These are phyloP conservation scores for Rutstroemia sp. DNA, from an alignment of 2,329 filamentous ascomycete species.

Conservation along the genomic window DNA sequence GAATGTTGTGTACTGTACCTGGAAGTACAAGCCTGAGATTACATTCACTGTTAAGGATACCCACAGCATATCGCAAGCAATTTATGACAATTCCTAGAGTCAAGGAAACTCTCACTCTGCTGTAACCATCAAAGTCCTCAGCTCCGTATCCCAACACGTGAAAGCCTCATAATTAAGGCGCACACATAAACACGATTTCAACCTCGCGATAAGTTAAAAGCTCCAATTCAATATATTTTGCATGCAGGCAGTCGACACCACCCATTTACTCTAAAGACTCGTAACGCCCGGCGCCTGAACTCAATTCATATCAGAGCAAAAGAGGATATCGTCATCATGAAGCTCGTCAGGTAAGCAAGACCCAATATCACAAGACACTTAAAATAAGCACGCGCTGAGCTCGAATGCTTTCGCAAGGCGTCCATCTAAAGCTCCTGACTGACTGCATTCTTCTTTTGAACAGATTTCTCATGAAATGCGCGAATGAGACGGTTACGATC, in stretches of 20 bases:
- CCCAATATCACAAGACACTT: conserved; percentile 19
- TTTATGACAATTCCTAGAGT: background rate
- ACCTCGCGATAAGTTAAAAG: conserved; percentile 5
- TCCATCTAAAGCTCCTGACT: conserved; percentile 30
- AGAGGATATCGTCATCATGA: conserved; percentile 57
- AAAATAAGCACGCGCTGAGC: conserved; percentile 38
- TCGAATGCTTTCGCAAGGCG: conserved; percentile 33
- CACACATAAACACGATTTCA: background rate
- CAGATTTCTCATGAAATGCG: conserved; percentile 99
- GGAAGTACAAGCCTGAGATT: conserved; percentile 6
- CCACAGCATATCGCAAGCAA: background rate
- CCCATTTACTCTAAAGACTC: background rate
- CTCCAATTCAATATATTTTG: conserved; percentile 5
- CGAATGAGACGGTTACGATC: conserved; percentile 96
- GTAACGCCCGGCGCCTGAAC: background rate
- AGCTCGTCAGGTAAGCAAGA: conserved; percentile 81
- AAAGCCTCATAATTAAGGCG: background rate
- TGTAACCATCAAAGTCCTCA: background rate
- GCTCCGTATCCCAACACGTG: background rate
- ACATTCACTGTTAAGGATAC: conserved; percentile 1
- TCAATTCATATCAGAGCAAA: background rate
- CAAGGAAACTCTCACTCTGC: background rate
- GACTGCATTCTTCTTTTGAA: conserved; percentile 18
- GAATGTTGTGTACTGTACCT: conserved; percentile 2
- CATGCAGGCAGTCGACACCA: background rate